Conservation (phyloP, 768 basidiomycete genomes). For the Rhodosporidiobolus odoratus region DNA sequence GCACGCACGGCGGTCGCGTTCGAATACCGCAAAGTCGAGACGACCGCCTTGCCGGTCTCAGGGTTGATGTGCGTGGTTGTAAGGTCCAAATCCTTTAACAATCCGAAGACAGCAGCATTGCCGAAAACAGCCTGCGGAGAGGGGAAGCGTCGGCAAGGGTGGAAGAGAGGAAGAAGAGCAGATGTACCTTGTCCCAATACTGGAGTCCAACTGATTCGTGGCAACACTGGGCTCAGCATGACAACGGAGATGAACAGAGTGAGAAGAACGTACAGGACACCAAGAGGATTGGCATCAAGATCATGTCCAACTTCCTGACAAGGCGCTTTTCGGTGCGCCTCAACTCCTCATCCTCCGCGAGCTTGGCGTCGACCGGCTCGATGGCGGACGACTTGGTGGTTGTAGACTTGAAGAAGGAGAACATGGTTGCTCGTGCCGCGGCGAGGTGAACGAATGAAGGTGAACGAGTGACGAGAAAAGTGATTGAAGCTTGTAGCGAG, state of each 20-base stretch:
- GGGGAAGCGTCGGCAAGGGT: background rate
- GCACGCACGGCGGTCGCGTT: constrained; percentile 16
- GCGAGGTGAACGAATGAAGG: too few species aligned
- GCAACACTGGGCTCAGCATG: background rate
- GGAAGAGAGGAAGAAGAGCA: too few species aligned
- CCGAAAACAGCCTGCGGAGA: constrained; percentile 12
- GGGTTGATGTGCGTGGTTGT: constrained; percentile 24
- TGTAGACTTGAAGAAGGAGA: too few species aligned
- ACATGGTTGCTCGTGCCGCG: too few species aligned
- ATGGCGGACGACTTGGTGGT: background rate
- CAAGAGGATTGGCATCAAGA: constrained; percentile 32
- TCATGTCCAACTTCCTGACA: constrained; percentile 28
- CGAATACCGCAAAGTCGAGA: constrained; percentile 16
- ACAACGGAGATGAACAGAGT: background rate
- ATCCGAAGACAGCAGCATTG: constrained; percentile 29
- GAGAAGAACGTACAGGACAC: background rate
- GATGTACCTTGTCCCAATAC: constrained; percentile 26
- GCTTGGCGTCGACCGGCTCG: background rate
- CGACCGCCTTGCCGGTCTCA: constrained; percentile 19
- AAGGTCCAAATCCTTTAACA: constrained; percentile 29
- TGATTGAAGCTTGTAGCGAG: too few species aligned
- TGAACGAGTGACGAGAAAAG: too few species aligned
- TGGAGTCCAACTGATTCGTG: constrained; percentile 9
- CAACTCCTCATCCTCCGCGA: too few species aligned
- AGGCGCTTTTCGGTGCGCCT: constrained; percentile 1